Evolutionary conservation across 2,329 filamentous ascomycete genomes (phyloP), one percentile per base, ranked within the genome.

Genomic region (Phoma sp.): DNA sequence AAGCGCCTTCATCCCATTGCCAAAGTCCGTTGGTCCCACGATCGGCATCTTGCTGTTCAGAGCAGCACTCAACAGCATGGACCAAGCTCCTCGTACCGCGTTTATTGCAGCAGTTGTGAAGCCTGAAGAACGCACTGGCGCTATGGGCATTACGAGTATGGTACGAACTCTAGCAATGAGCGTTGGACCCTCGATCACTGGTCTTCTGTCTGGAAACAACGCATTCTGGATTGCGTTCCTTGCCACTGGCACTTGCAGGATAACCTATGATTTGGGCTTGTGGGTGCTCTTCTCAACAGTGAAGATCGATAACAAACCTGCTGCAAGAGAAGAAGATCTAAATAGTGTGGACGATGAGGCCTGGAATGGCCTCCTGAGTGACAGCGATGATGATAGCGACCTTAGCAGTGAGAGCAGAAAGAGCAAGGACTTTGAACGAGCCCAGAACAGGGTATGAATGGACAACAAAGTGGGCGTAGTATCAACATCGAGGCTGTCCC

Each of bases 111-210:
- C 86, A 0, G 84, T 88, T 0, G 86, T 89, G 2, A 82, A 80
- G 57, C 83, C 86, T 0, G 81, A 84, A 47, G 87, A 90, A 71
- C 77, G 87, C 1, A 90, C 87, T 0, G 87, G 86, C 0, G 85
- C 87, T n/a, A 87, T 89, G 84, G 87, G 87, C 11, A 86, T 90
- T 60, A 88, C 86, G 0, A 79, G 77, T 39, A 84, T 85, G 65
- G 54, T 88, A 23, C 77, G 86, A 6, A 89, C 85, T 0, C 64
- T 89, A 10, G 84, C 85, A 0, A 80, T 84, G 56, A 85, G 66
- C 78, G 52, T 67, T 0, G 72, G 72, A 80, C 74, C 74, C 10
- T 64, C 60, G 1, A 61, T 76, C 6, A 77, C 74, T 2, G 74
- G 74, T 9, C 29, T 74, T 2, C 46, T 77, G 10, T 74, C 74